Evolutionary conservation across 2,329 filamentous ascomycete genomes (phyloP).

Genomic region (Calonectria pseudoreteaudii): DNA sequence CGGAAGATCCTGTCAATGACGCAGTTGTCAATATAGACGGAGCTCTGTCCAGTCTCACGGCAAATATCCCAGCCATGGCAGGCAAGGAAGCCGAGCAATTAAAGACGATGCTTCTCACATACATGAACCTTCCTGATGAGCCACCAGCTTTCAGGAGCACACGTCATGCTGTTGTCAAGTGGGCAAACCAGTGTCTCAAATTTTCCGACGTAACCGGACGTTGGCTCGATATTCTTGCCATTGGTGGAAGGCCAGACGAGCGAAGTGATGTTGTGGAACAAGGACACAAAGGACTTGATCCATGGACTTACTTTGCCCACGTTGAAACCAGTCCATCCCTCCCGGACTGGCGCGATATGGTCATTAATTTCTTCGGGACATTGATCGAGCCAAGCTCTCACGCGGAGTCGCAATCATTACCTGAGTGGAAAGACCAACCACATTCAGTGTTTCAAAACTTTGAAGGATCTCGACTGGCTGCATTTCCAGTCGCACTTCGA

Average conservation of each 20-base stretch:
- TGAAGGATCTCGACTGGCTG: constrained; percentile 57
- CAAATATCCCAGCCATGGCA: constrained; percentile 53
- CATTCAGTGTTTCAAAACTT: constrained; percentile 59
- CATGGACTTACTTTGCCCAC: constrained; percentile 64
- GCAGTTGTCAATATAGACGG: constrained; percentile 91
- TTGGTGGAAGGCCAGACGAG: constrained; percentile 74
- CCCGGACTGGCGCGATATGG: constrained; percentile 66
- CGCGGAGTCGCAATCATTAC: constrained; percentile 49
- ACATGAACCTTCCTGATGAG: constrained; percentile 69
- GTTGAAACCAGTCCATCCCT: constrained; percentile 54
- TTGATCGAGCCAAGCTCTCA: constrained; percentile 48
- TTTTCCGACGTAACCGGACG: constrained; percentile 83
- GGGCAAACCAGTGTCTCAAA: constrained; percentile 87
- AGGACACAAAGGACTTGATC: constrained; percentile 86
- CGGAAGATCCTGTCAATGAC: constrained; percentile 80
- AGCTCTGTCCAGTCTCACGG: constrained; percentile 79
- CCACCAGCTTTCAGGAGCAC: constrained; percentile 75
- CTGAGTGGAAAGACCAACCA: constrained; percentile 17
- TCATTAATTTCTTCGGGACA: constrained; percentile 60
- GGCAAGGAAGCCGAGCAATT: constrained; percentile 50
- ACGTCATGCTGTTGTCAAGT: constrained; percentile 85
- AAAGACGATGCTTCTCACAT: constrained; percentile 71
- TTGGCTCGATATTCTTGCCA: constrained; percentile 89
- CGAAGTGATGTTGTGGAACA: constrained; percentile 90
- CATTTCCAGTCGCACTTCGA: constrained; percentile 76